phyloP scores from a whole-genome alignment of 495 filamentous ascomycete genomes.

The Daldinia grandis region DNA sequence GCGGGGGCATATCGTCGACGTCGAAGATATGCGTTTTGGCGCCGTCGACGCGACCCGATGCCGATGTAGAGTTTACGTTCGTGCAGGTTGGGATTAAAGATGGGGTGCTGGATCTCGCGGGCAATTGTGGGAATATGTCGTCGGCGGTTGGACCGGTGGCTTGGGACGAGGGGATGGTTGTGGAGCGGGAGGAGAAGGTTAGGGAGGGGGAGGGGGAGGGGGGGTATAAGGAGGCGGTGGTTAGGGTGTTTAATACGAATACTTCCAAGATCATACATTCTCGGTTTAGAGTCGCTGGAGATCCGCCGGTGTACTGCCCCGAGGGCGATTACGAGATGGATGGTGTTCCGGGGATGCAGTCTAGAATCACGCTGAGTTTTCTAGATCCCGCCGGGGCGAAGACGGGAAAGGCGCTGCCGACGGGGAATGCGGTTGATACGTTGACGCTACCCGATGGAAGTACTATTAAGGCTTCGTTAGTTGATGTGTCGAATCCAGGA shows the following conservation, averaged over 20 bases:
- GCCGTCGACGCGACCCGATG: slow-evolving; percentile 54
- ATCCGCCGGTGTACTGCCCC: slow-evolving; percentile 52
- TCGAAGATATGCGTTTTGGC: slow-evolving; percentile 76
- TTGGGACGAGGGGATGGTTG: slow-evolving; percentile 62
- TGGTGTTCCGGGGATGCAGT: slow-evolving; percentile 69
- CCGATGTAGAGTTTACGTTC: slow-evolving; percentile 78
- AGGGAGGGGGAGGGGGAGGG: slow-evolving; percentile 33
- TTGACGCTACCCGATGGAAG: slow-evolving; percentile 63
- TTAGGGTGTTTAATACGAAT: slow-evolving; percentile 60
- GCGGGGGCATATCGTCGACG: slow-evolving; percentile 72
- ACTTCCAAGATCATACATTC: slow-evolving; percentile 58
- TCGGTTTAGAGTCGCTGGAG: slow-evolving; percentile 55
- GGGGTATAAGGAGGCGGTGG: slow-evolving; percentile 47
- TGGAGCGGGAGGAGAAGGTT: slow-evolving; percentile 11
- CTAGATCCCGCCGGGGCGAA: slow-evolving; percentile 71
- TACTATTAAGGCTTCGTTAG: slow-evolving; percentile 56
- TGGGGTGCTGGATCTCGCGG: slow-evolving; percentile 66
- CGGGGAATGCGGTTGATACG: slow-evolving; percentile 63
- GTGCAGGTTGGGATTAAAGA: slow-evolving; percentile 70
- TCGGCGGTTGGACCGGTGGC: slow-evolving; percentile 72
- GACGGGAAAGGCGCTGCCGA: slow-evolving; percentile 72
- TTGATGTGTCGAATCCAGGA: slow-evolving; percentile 73
- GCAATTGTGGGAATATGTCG: slow-evolving; percentile 81
- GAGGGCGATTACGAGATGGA: slow-evolving; percentile 69
- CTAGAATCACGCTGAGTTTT: slow-evolving; percentile 67